Evolutionary conservation across 345 rosid species (phyloP), one percentile per base, ranked within the genome.

Genomic region (Reutealis trisperma): DNA sequence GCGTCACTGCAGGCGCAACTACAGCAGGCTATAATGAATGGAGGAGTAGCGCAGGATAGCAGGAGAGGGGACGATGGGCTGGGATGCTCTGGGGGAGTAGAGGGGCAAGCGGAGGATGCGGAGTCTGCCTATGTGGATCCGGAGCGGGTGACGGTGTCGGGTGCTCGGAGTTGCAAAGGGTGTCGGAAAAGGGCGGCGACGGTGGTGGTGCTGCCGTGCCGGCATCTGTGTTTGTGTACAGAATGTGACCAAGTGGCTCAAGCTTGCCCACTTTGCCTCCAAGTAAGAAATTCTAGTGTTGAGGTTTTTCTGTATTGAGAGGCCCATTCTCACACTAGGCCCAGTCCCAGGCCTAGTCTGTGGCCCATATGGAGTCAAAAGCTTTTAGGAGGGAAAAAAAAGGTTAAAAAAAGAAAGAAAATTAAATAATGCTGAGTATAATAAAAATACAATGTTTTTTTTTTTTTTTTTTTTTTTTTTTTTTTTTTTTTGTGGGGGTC

Each of bases 81-180:
- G 58, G 75, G 76, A 30, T 52, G 86, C 11, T 55, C 67, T 3
- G 84, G 79, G 15, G 88, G 86, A 24, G 81, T 70, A 21, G 81
- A 78, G 24, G 84, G 80, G 54, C 84, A 86, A 49, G 93, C 87
- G 67, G 98, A 90, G 78, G 98, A 95, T 77, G 98, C 98, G 6
- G 99, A 92, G 79, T 95, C 99, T 3, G 94, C 90, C 1, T 90
- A 90, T 75, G 85, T 89, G 6, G 97, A 93, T 83, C 97, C 97
- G 0, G 98, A 90, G 61, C 65, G 97, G 55, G 82, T 83, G 7
- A 83, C 70, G 34, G 44, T 72, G 58, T 61, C 77, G 9, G 87
- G 61, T 10, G 74, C 91, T 14, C 92, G 96, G 54, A 70, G 80
- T 21, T 95, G 99, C 79, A 85, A 81, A 52, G 79, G 78, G 34